Conservation (phyloP, 495 filamentous ascomycete species). For the Bacidia gigantensis region DNA sequence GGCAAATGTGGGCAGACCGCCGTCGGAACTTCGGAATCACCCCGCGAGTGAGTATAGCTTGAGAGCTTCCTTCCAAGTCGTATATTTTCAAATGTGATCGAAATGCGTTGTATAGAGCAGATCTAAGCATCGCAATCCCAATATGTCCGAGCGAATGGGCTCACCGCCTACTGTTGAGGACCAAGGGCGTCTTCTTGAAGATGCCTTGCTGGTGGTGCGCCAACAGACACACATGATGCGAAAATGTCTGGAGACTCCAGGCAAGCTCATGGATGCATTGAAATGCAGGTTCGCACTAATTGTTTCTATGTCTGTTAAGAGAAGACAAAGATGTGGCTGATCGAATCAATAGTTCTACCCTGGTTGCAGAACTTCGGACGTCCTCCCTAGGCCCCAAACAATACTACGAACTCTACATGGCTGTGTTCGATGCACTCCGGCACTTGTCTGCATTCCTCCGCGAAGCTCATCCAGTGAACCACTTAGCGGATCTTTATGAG, state of each 20-base stretch:
- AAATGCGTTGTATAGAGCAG: not conserved
- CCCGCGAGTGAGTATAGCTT: no score
- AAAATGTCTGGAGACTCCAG: slow-evolving; percentile 90
- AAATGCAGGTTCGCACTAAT: slow-evolving; percentile 78
- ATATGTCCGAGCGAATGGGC: slow-evolving; percentile 45
- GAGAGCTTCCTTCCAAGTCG: no score
- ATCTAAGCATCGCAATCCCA: slow-evolving; percentile 13
- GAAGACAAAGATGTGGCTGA: not conserved
- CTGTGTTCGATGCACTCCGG: slow-evolving; percentile 92
- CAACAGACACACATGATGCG: slow-evolving; percentile 95
- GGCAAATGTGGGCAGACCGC: no score
- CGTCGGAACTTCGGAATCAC: no score
- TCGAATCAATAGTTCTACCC: slow-evolving; percentile 56
- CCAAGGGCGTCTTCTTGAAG: slow-evolving; percentile 86
- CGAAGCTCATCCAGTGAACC: slow-evolving; percentile 94
- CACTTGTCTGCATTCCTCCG: slow-evolving; percentile 93
- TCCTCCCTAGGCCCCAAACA: slow-evolving; percentile 93
- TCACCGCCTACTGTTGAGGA: slow-evolving; percentile 66
- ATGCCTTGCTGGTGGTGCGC: slow-evolving; percentile 89
- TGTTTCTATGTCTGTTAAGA: slow-evolving; percentile 1
- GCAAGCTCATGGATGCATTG: slow-evolving; percentile 98
- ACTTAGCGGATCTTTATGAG: slow-evolving; percentile 95
- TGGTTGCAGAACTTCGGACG: slow-evolving; percentile 93
- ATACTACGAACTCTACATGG: slow-evolving; percentile 99
- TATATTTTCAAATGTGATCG: no score